Conservation (phyloP, 1,139 yeast species). For the Nakaseomyces uthaithaninus region DNA sequence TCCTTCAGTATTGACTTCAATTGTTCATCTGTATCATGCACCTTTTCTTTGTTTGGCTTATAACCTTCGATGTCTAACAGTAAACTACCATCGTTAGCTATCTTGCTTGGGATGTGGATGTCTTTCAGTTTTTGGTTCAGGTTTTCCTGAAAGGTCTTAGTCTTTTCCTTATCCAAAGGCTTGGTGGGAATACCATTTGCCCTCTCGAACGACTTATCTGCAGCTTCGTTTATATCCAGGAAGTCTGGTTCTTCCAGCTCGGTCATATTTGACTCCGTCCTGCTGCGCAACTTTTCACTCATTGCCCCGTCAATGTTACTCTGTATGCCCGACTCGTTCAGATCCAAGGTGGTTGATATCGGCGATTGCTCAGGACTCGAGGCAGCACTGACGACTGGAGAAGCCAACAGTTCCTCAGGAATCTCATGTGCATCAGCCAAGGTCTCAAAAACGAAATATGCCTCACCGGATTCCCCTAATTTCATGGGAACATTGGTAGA, state of each 20-base stretch:
- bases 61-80: slow-evolving; percentile 94
- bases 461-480: slow-evolving; percentile 96
- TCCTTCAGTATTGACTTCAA: slow-evolving; percentile 66
- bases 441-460: slow-evolving; percentile 92
- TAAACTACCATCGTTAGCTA: slow-evolving; percentile 85
- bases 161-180: slow-evolving; percentile 15
- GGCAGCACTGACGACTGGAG: slow-evolving; percentile 83
- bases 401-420: slow-evolving; percentile 73
- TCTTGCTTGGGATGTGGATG: slow-evolving; percentile 77
- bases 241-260: slow-evolving; percentile 49
- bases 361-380: slow-evolving; percentile 59
- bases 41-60: slow-evolving; percentile 73
- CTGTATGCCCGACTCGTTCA: slow-evolving; percentile 9
- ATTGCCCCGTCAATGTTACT: slow-evolving; percentile 1
- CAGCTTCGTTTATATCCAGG: slow-evolving; percentile 34
- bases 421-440: slow-evolving; percentile 47
- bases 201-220: neutral
- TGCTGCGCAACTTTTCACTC: neutral
- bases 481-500: slow-evolving; percentile 88
- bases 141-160: slow-evolving; percentile 36
- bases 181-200: neutral
- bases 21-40: slow-evolving; percentile 59
- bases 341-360: slow-evolving; percentile 33
- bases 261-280: slow-evolving; percentile 5
- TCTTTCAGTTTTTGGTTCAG: slow-evolving; percentile 59